Evolutionary conservation across 2,329 filamentous ascomycete genomes (phyloP).

Genomic region (Plenodomus lindquistii): DNA sequence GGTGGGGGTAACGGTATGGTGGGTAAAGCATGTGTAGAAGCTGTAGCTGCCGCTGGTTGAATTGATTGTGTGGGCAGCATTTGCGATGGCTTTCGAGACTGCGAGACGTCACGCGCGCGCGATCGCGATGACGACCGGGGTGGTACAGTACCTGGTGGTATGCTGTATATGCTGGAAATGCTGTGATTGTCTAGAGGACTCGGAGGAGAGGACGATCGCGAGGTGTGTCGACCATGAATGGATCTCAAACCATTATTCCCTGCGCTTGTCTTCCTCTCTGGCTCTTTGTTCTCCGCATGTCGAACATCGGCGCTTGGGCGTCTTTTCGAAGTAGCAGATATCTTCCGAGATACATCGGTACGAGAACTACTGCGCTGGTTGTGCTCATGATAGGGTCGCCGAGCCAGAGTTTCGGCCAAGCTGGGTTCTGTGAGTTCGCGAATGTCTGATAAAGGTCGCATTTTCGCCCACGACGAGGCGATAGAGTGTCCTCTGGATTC

Average conservation of each 20-base stretch:
- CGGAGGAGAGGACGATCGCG: conserved; percentile 39
- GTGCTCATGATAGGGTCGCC: conserved; percentile 28
- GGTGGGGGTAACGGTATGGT: conserved; percentile 28
- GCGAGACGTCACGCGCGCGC: conserved; percentile 30
- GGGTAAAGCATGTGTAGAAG: conserved; percentile 19
- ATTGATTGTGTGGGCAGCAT: conserved; percentile 18
- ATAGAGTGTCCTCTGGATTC: conserved; percentile 29
- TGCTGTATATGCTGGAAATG: conserved; percentile 50
- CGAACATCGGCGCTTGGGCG: conserved; percentile 37
- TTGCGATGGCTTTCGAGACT: conserved; percentile 19
- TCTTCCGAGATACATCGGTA: conserved; percentile 35
- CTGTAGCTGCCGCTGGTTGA: conserved; percentile 17
- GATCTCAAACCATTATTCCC: conserved; percentile 35
- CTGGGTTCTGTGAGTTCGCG: conserved; percentile 56
- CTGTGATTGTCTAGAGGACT: conserved; percentile 43
- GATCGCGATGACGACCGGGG: conserved; percentile 51
- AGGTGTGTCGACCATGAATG: conserved; percentile 25
- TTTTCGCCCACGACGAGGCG: conserved; percentile 38
- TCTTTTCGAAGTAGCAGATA: conserved; percentile 34
- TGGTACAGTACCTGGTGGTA: conserved; percentile 51
- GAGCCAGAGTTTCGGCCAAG: conserved; percentile 44
- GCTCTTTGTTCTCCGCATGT: conserved; percentile 32
- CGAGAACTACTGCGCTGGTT: conserved; percentile 30
- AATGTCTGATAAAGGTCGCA: conserved; percentile 54
- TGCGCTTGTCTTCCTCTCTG: conserved; percentile 31